Conservation (phyloP, 2,329 filamentous ascomycete species). For the Claviceps pusilla region DNA sequence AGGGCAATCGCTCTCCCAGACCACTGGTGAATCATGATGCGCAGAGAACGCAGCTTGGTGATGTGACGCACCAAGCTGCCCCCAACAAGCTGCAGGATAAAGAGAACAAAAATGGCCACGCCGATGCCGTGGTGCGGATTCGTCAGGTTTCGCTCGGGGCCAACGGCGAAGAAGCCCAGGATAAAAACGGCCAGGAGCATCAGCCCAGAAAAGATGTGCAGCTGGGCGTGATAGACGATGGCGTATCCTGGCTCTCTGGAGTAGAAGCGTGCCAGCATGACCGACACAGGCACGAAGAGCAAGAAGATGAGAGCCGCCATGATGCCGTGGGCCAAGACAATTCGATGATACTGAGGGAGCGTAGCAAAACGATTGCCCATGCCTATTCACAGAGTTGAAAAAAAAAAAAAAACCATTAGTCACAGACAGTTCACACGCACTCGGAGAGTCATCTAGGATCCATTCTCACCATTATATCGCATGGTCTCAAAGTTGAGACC, state of each 20-base stretch:
- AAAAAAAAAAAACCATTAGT: not conserved
- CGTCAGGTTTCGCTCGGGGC: constrained; percentile 52
- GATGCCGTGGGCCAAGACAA: constrained; percentile 58
- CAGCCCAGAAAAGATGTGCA: constrained; percentile 54
- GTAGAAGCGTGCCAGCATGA: constrained; percentile 60
- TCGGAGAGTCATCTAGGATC: too few relatives aligned
- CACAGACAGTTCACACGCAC: not conserved
- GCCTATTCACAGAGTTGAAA: constrained; percentile 28
- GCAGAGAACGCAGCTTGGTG: constrained; percentile 31
- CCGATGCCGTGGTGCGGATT: constrained; percentile 82
- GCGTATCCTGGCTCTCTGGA: constrained; percentile 44
- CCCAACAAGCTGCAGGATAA: constrained; percentile 55
- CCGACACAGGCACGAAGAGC: constrained; percentile 55
- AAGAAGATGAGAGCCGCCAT: constrained; percentile 61
- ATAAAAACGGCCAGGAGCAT: constrained; percentile 58
- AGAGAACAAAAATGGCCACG: constrained; percentile 58
- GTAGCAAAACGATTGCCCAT: constrained; percentile 70
- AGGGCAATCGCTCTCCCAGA: constrained; percentile 62
- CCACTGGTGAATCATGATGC: constrained; percentile 71
- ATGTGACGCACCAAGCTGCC: constrained; percentile 48
- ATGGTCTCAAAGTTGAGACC: constrained; percentile 69
- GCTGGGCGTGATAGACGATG: constrained; percentile 56
- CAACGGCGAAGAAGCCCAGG: constrained; percentile 66
- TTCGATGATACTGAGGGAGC: constrained; percentile 51
- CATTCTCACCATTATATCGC: constrained; percentile 58